Base-by-base conservation (phyloP, 768 basidiomycete genomes). In the Kwoniella europaea region DNA sequence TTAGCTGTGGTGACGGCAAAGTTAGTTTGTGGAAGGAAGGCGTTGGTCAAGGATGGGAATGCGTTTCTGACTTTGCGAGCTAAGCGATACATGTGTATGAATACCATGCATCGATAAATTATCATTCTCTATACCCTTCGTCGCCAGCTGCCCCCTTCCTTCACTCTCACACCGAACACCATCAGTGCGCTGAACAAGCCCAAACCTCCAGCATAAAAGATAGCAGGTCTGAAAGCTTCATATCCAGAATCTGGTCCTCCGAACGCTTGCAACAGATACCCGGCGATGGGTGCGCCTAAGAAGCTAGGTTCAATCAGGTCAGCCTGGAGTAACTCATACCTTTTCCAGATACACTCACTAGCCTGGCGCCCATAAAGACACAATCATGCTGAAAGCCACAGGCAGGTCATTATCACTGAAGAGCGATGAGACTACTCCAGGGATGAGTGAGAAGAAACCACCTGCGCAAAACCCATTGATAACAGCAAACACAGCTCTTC, bases 11-110 rank as follows among this genome's bases (percentile, higher is more conserved):
- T 10, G 97, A 99, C 80, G 96, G 97, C 13, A 98, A 97, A 85
- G 96, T 99, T 22, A 94, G 92, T 9, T 86, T 98, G 61, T 99
- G 97, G 96, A 99, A 99, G 84, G 97, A 99, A 86, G 95, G 92
- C 82, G 84, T 97, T 78, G 92, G 91, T 78, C 92, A 93, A n/a
- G 86, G 87, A 20, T 99, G 95, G 92, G 97, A 98, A 84, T 95
- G 94, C 82, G 93, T 98, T 67, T 94, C 91, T 78, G 94, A 98
- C 79, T 90, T 97, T 88, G 90, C 90, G 71, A 93, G 92, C 81
- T 96, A 87, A 43, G 13, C 24, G 18, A 27, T 15, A 20, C 42
- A 27, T 22, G 7, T 61, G 59, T 27, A n/a, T 43, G 6, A n/a
- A 61, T 29, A 0, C 18, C 13, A 59, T 59, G 57, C 27, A 59